Base-by-base conservation (phyloP, 225 moss, liverwort and hornwort species). In the Climacium dendroides region DNA sequence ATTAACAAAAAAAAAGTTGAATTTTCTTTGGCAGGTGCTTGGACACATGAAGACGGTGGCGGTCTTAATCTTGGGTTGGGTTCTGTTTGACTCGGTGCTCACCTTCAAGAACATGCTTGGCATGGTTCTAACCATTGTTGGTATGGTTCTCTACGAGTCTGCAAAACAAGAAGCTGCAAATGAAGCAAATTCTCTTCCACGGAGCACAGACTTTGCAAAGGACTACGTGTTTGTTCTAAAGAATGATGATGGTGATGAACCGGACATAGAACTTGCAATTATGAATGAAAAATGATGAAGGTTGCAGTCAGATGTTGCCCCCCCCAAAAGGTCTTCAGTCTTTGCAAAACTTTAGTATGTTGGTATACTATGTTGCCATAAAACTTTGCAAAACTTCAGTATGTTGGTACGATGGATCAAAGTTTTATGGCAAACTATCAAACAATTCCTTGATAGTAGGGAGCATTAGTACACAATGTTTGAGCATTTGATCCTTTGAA, bases 41-140 rank as follows among this genome's bases (percentile, higher is more conserved):
- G 95, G 96, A 29, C 95, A 97, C 89, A 97, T 97, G 96, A 97
- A 97, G 91, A 95, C 95, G 0, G 89, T 97, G 7, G 93, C 87
- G 57, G 94, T 97, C 35, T 88, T 97, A 45, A 78, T 91, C 29
- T 85, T 95, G 83, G 97, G 96, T 24, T 97, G 95, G 95, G 5
- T 97, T 34, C 74, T 97, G 24, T 97, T 97, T 79, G 96, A 95
- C 74, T 96, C 90, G 1, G 70, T 92, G 18, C 65, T 96, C 74
- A 96, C 92, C 5, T 34, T 88, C 24, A 95, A 97, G 89, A 96
- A 95, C 85, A 81, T 94, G 91, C 81, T 93, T 43, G 97, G 97
- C 63, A 97, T 97, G 92, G 87, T 82, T 43, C 73, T 97, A 91
- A 95, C 97, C 59, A 85, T 97, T 13, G 47, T 92, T 88, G 97